These are phyloP conservation scores for Incumbomyces lentus DNA, from an alignment of 2,329 filamentous ascomycete genomes.

Conservation along the genomic window DNA sequence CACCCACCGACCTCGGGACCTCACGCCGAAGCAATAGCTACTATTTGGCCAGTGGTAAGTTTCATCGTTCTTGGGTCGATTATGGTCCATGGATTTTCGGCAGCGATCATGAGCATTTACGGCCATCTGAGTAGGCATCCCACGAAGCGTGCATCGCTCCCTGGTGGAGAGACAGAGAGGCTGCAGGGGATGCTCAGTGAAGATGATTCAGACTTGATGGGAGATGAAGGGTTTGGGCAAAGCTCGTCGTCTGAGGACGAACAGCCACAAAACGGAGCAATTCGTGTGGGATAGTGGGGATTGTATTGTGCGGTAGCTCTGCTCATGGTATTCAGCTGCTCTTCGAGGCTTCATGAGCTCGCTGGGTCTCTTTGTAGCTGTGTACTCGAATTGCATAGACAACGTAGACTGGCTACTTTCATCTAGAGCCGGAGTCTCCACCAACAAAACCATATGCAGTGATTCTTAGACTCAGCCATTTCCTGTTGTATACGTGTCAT, in stretches of 20 bases:
- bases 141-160: constrained; percentile 39
- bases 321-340: too few species aligned
- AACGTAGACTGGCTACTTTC: too few species aligned
- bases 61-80: constrained; percentile 46
- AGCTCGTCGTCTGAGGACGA: constrained; percentile 1
- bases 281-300: neutral
- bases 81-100: constrained; percentile 45
- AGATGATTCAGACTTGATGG: constrained; percentile 26
- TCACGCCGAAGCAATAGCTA: constrained; percentile 31
- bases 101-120: constrained; percentile 39
- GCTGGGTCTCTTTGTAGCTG: too few species aligned
- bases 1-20: constrained; percentile 30
- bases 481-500: too few species aligned
- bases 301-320: too few species aligned
- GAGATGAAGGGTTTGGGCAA: constrained; percentile 18
- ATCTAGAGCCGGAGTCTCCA: too few species aligned
- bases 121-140: constrained; percentile 38
- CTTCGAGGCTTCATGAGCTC: too few species aligned
- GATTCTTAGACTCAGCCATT: too few species aligned
- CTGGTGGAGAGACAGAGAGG: constrained; percentile 41
- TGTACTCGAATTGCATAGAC: too few species aligned
- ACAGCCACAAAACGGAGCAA: neutral
- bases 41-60: constrained; percentile 46
- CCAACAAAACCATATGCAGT: too few species aligned
- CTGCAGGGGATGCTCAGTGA: constrained; percentile 42